Evolutionary conservation across 805 yeast genomes (phyloP), one percentile per base, ranked within the genome.

Genomic region (Candida stauntonica): DNA sequence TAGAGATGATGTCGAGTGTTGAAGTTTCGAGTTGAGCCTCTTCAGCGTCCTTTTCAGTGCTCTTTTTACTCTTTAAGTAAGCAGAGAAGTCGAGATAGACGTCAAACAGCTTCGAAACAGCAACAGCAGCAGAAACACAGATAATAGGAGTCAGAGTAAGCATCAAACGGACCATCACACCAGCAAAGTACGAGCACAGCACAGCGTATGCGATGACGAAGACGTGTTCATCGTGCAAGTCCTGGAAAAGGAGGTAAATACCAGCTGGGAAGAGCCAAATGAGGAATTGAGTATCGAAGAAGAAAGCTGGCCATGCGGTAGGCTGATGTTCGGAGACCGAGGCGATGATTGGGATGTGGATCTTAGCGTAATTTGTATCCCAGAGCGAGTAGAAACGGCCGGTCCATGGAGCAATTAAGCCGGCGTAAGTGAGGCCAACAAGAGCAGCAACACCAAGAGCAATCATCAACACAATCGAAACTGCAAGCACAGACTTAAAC

Each of bases 241-340:
- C 96, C 62, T 85, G 85, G 75, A 93, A 85, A 51, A 91, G 73
- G 50, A 93, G 64, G 67, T 85, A 93, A 35, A 94, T 83, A 47
- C 99, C 99, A 5, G 89, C 97, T 37, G 99, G 99, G 86, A 93
- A 93, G 51, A 93, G 72, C 99, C 99, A 94, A 55, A 91, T 86
- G 64, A 93, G 72, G 72, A 91, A 77, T 55, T 80, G 86, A 36
- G 93, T 81, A 62, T 93, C 99, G 60, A 91, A 86, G 75, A 87
- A 93, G 63, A 93, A 94, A 11, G 97, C 79, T 9, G 98, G 95
- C 99, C 99, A 93, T 4, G 99, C 96, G n/a, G 98, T 91, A 43
- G 99, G 99, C 72, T 93, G 99, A 70, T 93, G 99, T 68, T 93
- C 99, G 12, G 96, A 86, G 27, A 93, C 99, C 3, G 97, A 89